phyloP scores from a whole-genome alignment of 2,329 filamentous ascomycete species.

The Pseudocercospora macadamiae region DNA sequence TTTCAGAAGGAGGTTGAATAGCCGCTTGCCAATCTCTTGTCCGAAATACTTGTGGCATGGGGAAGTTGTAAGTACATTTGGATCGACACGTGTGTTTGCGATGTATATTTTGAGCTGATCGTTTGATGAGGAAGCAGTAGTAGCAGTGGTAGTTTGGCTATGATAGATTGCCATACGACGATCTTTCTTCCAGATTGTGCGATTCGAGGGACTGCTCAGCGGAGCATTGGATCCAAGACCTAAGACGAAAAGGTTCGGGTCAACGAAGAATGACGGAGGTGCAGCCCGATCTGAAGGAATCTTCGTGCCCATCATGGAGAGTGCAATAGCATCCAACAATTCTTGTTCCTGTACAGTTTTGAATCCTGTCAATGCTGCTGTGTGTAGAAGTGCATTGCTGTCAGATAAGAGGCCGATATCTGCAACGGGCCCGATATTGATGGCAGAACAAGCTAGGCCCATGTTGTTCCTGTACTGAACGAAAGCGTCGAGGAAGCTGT shows the following conservation, averaged over 20 bases:
- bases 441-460: conserved; percentile 50
- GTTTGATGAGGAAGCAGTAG: neutral
- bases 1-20: neutral
- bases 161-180: conserved; percentile 6
- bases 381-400: neutral
- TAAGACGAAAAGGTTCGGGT: neutral
- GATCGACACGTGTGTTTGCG: neutral
- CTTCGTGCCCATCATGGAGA: no score
- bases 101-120: neutral
- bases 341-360: neutral
- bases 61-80: neutral
- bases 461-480: conserved; percentile 44
- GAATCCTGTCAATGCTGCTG: neutral
- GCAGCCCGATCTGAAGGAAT: no score
- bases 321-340: neutral
- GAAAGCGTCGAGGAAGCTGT: conserved; percentile 22
- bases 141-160: neutral
- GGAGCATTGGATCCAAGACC: neutral
- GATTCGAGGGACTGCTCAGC: neutral
- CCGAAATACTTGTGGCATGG: conserved; percentile 33
- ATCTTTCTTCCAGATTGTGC: neutral
- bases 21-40: neutral
- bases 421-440: conserved; percentile 58
- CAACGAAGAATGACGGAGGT: no score
- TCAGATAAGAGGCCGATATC: conserved; percentile 39